Conservation (phyloP, 139 green algal species). For the Chlorella sp. region DNA sequence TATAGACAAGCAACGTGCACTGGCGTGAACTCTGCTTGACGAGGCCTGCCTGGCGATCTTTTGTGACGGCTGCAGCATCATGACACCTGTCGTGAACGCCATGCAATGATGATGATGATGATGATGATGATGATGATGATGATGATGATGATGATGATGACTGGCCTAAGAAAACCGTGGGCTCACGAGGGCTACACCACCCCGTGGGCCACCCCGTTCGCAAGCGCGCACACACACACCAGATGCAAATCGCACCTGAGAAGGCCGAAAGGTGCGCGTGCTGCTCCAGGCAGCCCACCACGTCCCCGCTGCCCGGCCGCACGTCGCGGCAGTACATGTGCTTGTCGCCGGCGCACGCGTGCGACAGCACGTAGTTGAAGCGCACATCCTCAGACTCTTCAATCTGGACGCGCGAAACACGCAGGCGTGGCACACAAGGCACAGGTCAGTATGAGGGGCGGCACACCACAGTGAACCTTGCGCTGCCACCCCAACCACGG, state of each 20-base stretch:
- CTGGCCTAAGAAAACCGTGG: too few relatives aligned
- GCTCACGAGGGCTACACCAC: too few relatives aligned
- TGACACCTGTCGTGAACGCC: too few relatives aligned
- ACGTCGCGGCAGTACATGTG: conserved; percentile 29
- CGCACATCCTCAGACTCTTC: conserved; percentile 44
- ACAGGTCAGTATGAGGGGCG: neutral
- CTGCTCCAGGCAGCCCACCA: conserved; percentile 31
- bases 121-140: too few relatives aligned
- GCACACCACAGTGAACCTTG: neutral
- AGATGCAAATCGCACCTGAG: conserved; percentile 6
- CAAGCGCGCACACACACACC: too few relatives aligned
- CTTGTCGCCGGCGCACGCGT: conserved; percentile 26
- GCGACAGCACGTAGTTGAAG: conserved; percentile 28
- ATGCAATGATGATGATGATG: too few relatives aligned
- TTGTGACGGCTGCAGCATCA: too few relatives aligned
- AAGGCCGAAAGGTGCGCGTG: conserved; percentile 15
- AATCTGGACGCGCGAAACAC: conserved; percentile 3
- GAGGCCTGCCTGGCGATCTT: too few relatives aligned
- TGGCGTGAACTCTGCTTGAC: too few relatives aligned
- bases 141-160: too few relatives aligned
- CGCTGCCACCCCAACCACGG: neutral
- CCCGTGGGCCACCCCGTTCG: too few relatives aligned
- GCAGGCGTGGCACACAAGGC: neutral
- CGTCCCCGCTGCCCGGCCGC: conserved; percentile 22
- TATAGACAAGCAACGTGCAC: too few relatives aligned